These are phyloP conservation scores for Phytophthora vignae DNA, from an alignment of 352 stramenopile species.

Conservation along the genomic window DNA sequence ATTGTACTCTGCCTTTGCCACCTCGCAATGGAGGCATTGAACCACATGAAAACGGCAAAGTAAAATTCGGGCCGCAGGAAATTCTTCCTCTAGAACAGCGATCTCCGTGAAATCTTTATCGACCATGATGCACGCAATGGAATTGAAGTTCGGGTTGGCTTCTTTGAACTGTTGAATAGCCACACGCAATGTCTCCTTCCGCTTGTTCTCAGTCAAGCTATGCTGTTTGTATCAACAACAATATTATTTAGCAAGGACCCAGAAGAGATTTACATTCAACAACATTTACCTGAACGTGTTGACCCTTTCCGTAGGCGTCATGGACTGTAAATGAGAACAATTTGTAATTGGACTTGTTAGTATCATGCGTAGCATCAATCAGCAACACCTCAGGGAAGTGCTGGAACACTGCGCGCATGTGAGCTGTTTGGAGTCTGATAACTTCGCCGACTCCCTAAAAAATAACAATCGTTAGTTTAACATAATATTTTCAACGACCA, in stretches of 20 bases:
- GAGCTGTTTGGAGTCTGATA: conserved; percentile 7
- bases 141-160: neutral
- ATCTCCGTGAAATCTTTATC: neutral
- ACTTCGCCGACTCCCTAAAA: neutral
- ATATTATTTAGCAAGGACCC: neutral
- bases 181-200: neutral
- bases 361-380: conserved; percentile 22
- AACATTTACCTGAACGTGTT: neutral
- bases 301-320: conserved; percentile 5
- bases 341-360: conserved; percentile 20
- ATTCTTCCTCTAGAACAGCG: neutral
- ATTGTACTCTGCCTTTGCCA: neutral
- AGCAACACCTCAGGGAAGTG: conserved; percentile 21
- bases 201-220: neutral
- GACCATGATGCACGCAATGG: neutral
- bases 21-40: neutral
- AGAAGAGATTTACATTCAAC: neutral
- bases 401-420: conserved; percentile 16
- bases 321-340: conserved; percentile 1
- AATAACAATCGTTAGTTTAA: neutral
- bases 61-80: neutral
- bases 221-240: neutral
- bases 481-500: neutral
- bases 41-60: conserved; percentile 22
- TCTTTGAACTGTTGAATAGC: neutral